A percentile compares a stretch with the other conserved stretches of the same genome.
Conservation (phyloP, 345 rosid genomes). For the Isatis tinctoria region DNA sequence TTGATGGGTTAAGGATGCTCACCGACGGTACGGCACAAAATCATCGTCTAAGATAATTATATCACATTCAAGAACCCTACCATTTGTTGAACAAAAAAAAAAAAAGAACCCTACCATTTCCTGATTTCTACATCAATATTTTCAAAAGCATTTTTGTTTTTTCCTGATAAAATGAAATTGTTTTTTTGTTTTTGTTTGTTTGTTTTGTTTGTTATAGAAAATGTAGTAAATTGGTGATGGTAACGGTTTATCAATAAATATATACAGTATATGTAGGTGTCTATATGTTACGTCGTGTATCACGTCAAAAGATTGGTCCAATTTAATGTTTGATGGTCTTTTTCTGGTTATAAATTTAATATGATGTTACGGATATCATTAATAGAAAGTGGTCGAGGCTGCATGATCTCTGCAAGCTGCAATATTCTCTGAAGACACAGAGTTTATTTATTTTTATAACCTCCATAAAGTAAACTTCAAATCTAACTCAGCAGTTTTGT, state of each 20-base stretch:
- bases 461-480: not conserved
- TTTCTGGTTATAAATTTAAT: not conserved
- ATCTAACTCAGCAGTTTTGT: not conserved
- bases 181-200: not conserved
- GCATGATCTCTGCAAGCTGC: slow-evolving; percentile 11
- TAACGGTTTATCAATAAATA: slow-evolving; percentile 4
- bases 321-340: slow-evolving; percentile 6
- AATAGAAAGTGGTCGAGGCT: slow-evolving; percentile 7
- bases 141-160: not conserved
- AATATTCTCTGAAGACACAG: slow-evolving; percentile 14
- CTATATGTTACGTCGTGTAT: not conserved
- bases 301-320: slow-evolving; percentile 15
- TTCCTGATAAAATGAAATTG: not conserved
- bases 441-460: not conserved
- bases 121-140: not conserved
- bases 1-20: not conserved
- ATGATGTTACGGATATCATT: slow-evolving; percentile 12
- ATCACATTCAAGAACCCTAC: slow-evolving; percentile 24
- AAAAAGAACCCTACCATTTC: slow-evolving; percentile 15
- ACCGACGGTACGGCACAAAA: slow-evolving; percentile 21
- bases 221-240: not conserved
- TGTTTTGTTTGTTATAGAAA: not conserved
- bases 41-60: not conserved
- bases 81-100: too few species aligned
- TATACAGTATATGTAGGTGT: slow-evolving; percentile 18